Evolutionary conservation across 2,329 filamentous ascomycete genomes (phyloP), one percentile per base, ranked within the genome.

Genomic region (Mycosphaerella sp.): DNA sequence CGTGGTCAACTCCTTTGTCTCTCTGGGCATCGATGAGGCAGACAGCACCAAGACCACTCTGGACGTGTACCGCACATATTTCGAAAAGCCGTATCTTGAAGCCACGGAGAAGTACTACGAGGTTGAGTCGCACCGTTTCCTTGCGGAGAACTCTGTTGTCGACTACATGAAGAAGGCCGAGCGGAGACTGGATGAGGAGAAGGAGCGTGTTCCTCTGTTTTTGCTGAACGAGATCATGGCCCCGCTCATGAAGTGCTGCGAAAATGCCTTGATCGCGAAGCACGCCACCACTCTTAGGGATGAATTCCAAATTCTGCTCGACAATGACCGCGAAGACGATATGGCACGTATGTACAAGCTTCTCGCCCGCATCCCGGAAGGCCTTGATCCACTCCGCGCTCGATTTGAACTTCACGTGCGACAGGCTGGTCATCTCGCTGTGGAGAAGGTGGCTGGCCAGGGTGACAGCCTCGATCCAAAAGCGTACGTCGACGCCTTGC

Each of bases 131-230:
- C 89, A 89, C 65, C 86, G 90, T 59, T 98, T 98, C 68, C 83
- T 98, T 34, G 88, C 90, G 9, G 92, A 97, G 71, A 98, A 98
- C 70, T 95, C 87, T 59, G 90, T 98, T 3, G 91, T 98, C 34
- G 93, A 98, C 69, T 98, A 97, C 74, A 97, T 98, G 93, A 97
- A 97, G 78, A 98, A 98, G 80, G 95, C 93, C 0, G 92, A 97
- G 73, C 74, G 83, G 41, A 85, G 93, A 32, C 74, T 98, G 57
- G 83, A 89, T 6, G 93, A 98, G 72, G 93, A 98, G 72, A 93
- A 95, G 74, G 89, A 92, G 68, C 88, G 93, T 26, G 93, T 98
- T 8, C 84, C 84, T 61, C 83, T 97, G 67, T 98, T 95, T 67
- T 79, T 98, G 44, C 89, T 97, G 66, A 82, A 84, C 36, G 93